Evolutionary conservation across 768 basidiomycete genomes (phyloP).

Genomic region (Lactarius vividus): DNA sequence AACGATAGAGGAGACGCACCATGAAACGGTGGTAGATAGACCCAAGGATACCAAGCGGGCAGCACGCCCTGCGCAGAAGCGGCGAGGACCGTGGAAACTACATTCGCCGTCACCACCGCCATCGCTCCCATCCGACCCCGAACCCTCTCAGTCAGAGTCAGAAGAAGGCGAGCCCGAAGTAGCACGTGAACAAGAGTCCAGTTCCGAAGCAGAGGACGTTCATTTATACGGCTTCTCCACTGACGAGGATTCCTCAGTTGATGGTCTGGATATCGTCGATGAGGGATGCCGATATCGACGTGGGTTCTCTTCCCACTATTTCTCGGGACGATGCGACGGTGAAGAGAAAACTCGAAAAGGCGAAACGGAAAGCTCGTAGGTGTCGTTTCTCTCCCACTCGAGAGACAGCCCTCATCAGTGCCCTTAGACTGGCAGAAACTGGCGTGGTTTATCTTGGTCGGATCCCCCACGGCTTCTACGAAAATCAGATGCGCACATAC

Average conservation of each 20-base stretch:
- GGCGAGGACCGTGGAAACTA: conserved; percentile 11
- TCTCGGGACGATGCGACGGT: conserved; percentile 86
- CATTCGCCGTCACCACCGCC: conserved; percentile 1
- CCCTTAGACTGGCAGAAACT: conserved; percentile 55
- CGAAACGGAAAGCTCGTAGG: conserved; percentile 65
- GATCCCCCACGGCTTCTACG: conserved; percentile 96
- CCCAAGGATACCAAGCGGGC: not conserved
- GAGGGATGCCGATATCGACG: conserved; percentile 57
- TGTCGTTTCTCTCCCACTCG: conserved; percentile 9
- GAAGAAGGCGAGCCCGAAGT: conserved; percentile 11
- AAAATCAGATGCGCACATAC: conserved; percentile 89
- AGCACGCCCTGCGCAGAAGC: conserved; percentile 6
- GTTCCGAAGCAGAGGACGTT: conserved; percentile 40
- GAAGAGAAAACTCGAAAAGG: conserved; percentile 52
- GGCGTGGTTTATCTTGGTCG: conserved; percentile 90
- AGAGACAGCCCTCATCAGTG: not conserved
- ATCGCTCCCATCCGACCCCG: conserved; percentile 3
- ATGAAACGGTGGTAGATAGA: not conserved
- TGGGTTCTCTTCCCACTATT: conserved; percentile 75
- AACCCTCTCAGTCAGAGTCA: conserved; percentile 5
- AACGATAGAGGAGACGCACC: not conserved
- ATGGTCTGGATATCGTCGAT: conserved; percentile 59
- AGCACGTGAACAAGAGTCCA: conserved; percentile 33
- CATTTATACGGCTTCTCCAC: conserved; percentile 72
- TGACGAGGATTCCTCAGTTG: conserved; percentile 75